phyloP scores from a whole-genome alignment of 768 basidiomycete species.

The Pleurotus sapidus region DNA sequence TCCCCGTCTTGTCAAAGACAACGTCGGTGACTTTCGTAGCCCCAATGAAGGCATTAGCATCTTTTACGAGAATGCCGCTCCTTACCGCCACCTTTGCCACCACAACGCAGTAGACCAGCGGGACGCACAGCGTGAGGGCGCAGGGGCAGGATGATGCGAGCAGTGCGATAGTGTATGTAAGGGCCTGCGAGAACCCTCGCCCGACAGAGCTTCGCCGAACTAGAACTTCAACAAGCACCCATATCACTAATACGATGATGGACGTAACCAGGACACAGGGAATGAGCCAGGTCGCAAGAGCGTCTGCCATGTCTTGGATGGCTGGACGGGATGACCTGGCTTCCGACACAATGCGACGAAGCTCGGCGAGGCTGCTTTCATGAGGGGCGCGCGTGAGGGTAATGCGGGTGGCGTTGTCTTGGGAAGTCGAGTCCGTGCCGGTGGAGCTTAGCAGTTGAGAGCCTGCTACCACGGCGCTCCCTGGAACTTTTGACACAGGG shows the following conservation, averaged over 20 bases:
- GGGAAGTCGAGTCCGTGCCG: constrained; percentile 12
- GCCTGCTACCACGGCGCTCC: constrained; percentile 33
- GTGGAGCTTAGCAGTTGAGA: constrained; percentile 23
- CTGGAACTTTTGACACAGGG: constrained; percentile 31
- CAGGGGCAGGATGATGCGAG: no score
- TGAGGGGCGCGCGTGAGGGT: constrained; percentile 30
- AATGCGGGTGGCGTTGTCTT: constrained; percentile 24
- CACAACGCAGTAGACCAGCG: no score
- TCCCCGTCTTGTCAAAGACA: constrained; percentile 63
- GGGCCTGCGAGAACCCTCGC: no score
- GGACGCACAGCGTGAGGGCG: no score
- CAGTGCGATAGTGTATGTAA: no score
- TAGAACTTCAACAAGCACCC: no score
- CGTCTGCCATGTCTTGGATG: constrained; percentile 47
- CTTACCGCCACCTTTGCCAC: background rate
- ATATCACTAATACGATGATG: no score
- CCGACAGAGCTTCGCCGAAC: no score
- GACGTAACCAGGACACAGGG: constrained; percentile 25
- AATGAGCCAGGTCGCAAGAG: constrained; percentile 44
- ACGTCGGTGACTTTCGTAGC: constrained; percentile 39
- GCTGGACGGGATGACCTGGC: constrained; percentile 33
- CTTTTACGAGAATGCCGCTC: constrained; percentile 29
- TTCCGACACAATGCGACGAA: constrained; percentile 30
- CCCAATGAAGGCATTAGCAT: constrained; percentile 38
- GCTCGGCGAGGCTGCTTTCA: constrained; percentile 38